A percentile compares a stretch with the other conserved stretches of the same genome.
phyloP scores from a whole-genome alignment of 2,329 filamentous ascomycete species.

The Aureobasidium sp. region DNA sequence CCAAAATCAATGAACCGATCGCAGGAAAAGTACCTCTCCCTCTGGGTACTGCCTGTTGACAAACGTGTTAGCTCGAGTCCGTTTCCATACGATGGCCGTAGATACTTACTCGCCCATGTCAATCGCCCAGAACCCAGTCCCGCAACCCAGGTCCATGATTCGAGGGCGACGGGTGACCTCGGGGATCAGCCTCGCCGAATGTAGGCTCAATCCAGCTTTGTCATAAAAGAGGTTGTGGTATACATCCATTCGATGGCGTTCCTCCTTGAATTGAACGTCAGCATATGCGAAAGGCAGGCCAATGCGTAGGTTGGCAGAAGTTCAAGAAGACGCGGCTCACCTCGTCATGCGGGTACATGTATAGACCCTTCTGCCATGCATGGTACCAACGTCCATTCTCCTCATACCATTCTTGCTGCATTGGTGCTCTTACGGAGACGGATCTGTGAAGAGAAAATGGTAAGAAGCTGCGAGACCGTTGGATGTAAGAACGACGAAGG shows the following conservation, averaged over 20 bases:
- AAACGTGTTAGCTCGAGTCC: background rate
- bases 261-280: constrained; percentile 6
- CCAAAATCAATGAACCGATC: background rate
- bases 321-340: constrained; percentile 5
- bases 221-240: constrained; percentile 15
- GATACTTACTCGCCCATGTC: constrained; percentile 66
- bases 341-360: constrained; percentile 17
- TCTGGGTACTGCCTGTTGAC: constrained; percentile 39
- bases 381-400: constrained; percentile 17
- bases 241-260: constrained; percentile 15
- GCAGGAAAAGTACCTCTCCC: constrained; percentile 37
- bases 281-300: background rate
- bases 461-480: constrained; percentile 8
- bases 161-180: constrained; percentile 29
- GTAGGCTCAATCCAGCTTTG: constrained; percentile 12
- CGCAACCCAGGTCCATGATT: constrained; percentile 65
- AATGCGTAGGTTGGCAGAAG: background rate
- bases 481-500: background rate
- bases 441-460: background rate
- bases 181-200: constrained; percentile 7
- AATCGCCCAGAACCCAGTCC: constrained; percentile 86
- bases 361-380: constrained; percentile 14
- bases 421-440: constrained; percentile 12
- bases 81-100: no score
- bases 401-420: constrained; percentile 15